phyloP scores from a whole-genome alignment of 2,329 filamentous ascomycete species.

The Apiospora aurea region DNA sequence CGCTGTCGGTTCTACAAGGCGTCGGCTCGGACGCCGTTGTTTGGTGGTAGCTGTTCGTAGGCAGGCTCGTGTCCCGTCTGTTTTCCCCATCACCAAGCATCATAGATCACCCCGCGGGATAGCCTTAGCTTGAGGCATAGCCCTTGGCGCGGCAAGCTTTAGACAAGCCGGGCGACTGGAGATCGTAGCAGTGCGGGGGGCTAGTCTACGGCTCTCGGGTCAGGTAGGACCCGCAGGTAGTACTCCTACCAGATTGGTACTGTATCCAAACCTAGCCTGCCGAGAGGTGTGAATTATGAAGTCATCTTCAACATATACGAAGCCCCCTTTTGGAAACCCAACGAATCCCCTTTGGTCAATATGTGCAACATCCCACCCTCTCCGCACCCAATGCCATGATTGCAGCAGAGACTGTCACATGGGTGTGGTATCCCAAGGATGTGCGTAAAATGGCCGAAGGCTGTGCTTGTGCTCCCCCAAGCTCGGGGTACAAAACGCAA shows the following conservation, averaged over 20 bases:
- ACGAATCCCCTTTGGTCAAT: background rate
- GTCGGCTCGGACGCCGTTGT: background rate
- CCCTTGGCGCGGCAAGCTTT: constrained; percentile 8
- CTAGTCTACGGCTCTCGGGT: background rate
- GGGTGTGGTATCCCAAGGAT: background rate
- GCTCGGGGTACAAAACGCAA: background rate
- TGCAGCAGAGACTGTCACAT: constrained; percentile 1
- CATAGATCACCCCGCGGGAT: background rate
- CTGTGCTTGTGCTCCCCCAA: constrained; percentile 5
- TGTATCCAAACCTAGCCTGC: background rate
- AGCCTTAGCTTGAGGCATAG: background rate
- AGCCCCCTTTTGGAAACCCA: background rate
- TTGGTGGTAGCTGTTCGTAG: background rate
- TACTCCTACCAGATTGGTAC: background rate
- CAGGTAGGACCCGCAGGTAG: background rate
- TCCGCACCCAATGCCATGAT: background rate
- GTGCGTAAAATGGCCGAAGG: constrained; percentile 23
- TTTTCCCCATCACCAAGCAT: background rate
- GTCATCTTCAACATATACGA: background rate
- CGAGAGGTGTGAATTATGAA: background rate
- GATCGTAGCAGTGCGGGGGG: background rate
- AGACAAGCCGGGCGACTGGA: background rate
- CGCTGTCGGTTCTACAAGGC: background rate
- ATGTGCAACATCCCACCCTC: background rate
- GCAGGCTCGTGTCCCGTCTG: background rate